Percentiles rank a stretch among this genome's conserved stretches.
These are phyloP conservation scores for Aspergillus incahuasiensis DNA, from an alignment of 495 filamentous ascomycete species.

Conservation along the genomic window DNA sequence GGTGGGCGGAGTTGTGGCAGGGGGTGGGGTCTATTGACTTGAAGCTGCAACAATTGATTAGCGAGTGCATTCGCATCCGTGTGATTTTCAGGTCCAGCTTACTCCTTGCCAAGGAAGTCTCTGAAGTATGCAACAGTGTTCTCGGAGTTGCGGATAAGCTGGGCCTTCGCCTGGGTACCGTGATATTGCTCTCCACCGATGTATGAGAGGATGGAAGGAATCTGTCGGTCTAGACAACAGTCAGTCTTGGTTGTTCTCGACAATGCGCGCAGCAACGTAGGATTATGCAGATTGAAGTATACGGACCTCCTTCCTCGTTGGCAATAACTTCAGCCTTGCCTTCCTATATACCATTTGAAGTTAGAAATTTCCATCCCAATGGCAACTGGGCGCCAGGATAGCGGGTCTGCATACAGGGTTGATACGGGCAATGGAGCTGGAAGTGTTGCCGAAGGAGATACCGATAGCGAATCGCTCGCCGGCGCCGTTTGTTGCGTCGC, in stretches of 20 bases:
- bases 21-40: conserved; percentile 94
- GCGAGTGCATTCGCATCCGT: background rate
- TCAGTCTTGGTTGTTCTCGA: conserved; percentile 9
- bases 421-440: conserved; percentile 92
- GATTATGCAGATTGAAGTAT: background rate
- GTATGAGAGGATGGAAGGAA: conserved; percentile 90
- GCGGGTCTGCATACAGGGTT: conserved; percentile 47
- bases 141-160: conserved; percentile 82
- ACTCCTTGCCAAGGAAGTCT: conserved; percentile 93
- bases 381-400: background rate
- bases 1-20: conserved; percentile 84
- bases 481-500: conserved; percentile 43
- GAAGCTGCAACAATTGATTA: conserved; percentile 50
- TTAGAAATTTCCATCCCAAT: conserved; percentile 3
- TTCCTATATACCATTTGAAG: conserved; percentile 49
- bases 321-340: conserved; percentile 97
- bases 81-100: conserved; percentile 18
- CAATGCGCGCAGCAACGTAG: background rate
- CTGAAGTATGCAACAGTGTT: conserved; percentile 96
- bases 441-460: conserved; percentile 96
- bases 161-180: conserved; percentile 88
- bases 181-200: conserved; percentile 94
- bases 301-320: conserved; percentile 94
- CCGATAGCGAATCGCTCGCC: conserved; percentile 75
- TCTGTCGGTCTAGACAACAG: conserved; percentile 76